Base-by-base conservation (phyloP, 176 grass and related monocot genomes). In the Musa troglodytarum region DNA sequence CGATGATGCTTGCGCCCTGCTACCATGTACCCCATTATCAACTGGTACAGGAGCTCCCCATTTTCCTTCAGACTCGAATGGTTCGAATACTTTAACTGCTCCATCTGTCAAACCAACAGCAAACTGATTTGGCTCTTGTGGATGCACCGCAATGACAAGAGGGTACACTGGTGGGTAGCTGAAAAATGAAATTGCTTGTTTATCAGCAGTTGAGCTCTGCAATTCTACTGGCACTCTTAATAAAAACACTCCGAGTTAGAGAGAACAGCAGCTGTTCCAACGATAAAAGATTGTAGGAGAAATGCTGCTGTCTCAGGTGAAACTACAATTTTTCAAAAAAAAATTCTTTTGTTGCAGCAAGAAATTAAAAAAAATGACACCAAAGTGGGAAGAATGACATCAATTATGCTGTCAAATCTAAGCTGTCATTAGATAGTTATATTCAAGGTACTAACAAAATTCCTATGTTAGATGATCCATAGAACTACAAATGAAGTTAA, bases 31-130 rank as follows among this genome's bases (percentile, higher is more conserved):
- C 24, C 83, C 90, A 63, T 97, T 91, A 17, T 87, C 86, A 17
- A 49, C 43, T 5, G 86, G 85, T 61, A 85, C 71, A 1, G 90
- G 82, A 14, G 80, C 76, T 49, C 85, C 94, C 90, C 94, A 97
- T 80, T 90, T 91, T 74, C 86, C 88, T 19, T 97, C 84, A 0
- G 90, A 91, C 29, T 93, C 94, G 24, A 82, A 83, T 0, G 94
- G 94, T 51, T 97, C 94, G 58, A 97, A 63, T 58, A 97, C 94
- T 87, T 93, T 93, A 76, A 90, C 84, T 0, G 76, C 79, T 50
- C 94, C 94, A 85, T 97, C 94, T 25, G 90, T 83, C 71, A 93
- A 82, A 53, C 94, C 94, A 2, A 97, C 76, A 15, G 94, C 94
- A 16, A 97, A 97, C 69, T 97, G 94, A 82, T 89, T 93, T 72